A percentile compares a stretch with the other conserved stretches of the same genome.
Conservation (phyloP, 2,329 filamentous ascomycete genomes). For the Cercospora sesami region DNA sequence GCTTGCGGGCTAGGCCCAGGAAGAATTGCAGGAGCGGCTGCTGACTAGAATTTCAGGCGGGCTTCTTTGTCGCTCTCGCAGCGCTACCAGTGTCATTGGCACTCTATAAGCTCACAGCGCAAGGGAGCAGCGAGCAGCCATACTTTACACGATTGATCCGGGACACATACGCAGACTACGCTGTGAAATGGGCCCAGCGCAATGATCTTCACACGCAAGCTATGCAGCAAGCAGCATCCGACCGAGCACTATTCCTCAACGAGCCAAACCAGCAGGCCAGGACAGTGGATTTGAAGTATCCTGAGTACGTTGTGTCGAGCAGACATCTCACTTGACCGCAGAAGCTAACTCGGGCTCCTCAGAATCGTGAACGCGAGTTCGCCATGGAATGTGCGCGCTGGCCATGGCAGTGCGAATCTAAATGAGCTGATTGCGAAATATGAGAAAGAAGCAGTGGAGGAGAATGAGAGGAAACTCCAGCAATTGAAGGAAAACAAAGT, state of each 20-base stretch:
- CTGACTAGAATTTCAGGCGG: slow-evolving; percentile 39
- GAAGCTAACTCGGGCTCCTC: background rate
- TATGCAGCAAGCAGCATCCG: slow-evolving; percentile 63
- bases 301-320: slow-evolving; percentile 57
- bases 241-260: slow-evolving; percentile 60
- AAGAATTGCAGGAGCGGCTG: background rate
- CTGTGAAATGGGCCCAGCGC: slow-evolving; percentile 55
- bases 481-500: slow-evolving; percentile 43
- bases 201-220: slow-evolving; percentile 62
- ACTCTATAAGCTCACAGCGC: slow-evolving; percentile 49
- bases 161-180: slow-evolving; percentile 55
- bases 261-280: slow-evolving; percentile 47
- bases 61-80: slow-evolving; percentile 51
- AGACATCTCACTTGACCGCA: background rate
- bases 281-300: slow-evolving; percentile 58
- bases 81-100: slow-evolving; percentile 48
- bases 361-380: slow-evolving; percentile 54
- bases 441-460: slow-evolving; percentile 57
- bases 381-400: slow-evolving; percentile 64
- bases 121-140: slow-evolving; percentile 43
- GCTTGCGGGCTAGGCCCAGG: background rate
- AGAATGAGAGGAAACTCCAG: slow-evolving; percentile 57
- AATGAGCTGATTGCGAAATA: slow-evolving; percentile 63
- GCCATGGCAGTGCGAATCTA: slow-evolving; percentile 58
- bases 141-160: slow-evolving; percentile 57